phyloP scores from a whole-genome alignment of 805 yeast genomes.

The Grigorovia yakushimaensis region DNA sequence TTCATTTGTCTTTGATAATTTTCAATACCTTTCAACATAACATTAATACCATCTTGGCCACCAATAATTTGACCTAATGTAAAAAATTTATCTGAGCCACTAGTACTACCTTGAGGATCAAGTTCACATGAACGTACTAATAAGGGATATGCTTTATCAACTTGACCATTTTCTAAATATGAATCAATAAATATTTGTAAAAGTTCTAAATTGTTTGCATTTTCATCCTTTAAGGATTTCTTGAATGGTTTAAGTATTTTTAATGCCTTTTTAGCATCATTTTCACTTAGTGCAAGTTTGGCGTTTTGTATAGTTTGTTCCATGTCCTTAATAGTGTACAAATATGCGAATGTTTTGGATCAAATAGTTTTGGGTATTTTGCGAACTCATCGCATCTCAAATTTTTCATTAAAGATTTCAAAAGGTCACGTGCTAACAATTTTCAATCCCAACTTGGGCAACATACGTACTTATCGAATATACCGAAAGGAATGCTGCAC shows the following conservation, averaged over 20 bases:
- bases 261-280: conserved; percentile 29
- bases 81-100: conserved; percentile 69
- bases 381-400: conserved; percentile 5
- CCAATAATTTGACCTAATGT: conserved; percentile 89
- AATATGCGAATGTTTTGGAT: neutral
- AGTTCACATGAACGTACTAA: conserved; percentile 51
- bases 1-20: conserved; percentile 21
- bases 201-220: conserved; percentile 31
- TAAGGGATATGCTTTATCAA: conserved; percentile 65
- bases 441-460: no score
- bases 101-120: conserved; percentile 56
- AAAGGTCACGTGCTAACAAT: neutral
- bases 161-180: conserved; percentile 66
- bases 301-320: conserved; percentile 12
- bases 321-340: neutral
- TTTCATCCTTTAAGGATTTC: conserved; percentile 16
- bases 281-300: conserved; percentile 15
- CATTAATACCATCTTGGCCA: conserved; percentile 59
- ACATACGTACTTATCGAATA: no score
- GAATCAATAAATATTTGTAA: conserved; percentile 64
- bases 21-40: conserved; percentile 54
- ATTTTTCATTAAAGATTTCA: neutral
- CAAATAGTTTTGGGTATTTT: neutral
- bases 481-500: no score
- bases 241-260: conserved; percentile 28